Evolutionary conservation across 305 asterid species (phyloP).

Genomic region (Rubia balearica): DNA sequence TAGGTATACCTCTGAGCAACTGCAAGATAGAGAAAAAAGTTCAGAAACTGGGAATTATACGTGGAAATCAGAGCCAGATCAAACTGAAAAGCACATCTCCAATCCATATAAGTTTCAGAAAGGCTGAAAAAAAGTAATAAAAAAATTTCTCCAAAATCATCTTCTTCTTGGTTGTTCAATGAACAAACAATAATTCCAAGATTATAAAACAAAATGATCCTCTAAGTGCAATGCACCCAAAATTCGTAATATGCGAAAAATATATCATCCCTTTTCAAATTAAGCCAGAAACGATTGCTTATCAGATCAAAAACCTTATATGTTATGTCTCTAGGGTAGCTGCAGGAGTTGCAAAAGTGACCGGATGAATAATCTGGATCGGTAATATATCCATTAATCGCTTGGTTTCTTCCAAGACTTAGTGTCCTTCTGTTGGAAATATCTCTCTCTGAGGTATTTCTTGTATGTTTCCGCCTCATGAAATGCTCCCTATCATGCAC

Average conservation of each 20-base stretch:
- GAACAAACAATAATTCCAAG: background rate
- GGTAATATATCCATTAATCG: conserved; percentile 38
- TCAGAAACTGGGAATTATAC: background rate
- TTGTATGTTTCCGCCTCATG: conserved; percentile 39
- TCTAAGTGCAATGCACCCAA: background rate
- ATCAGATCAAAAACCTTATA: conserved; percentile 14
- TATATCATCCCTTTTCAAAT: background rate
- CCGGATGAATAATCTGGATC: conserved; percentile 36
- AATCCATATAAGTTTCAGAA: background rate
- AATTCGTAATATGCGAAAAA: background rate
- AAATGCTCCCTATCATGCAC: conserved; percentile 47
- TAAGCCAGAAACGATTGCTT: background rate
- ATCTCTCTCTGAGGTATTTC: conserved; percentile 28
- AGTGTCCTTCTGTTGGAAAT: conserved; percentile 37
- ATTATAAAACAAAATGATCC: background rate
- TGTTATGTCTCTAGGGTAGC: conserved; percentile 31
- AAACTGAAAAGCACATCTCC: conserved; percentile 2
- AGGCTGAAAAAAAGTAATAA: background rate
- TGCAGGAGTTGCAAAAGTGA: conserved; percentile 32
- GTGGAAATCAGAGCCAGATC: background rate
- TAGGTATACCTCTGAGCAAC: conserved; percentile 66
- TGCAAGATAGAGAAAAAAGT: conserved; percentile 20
- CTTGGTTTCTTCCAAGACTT: conserved; percentile 43
- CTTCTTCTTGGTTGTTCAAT: background rate
- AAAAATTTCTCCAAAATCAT: background rate